Percentiles rank a stretch among this genome's conserved stretches.
Conservation (phyloP, 495 filamentous ascomycete genomes). For the Chaetomium cochliodes region DNA sequence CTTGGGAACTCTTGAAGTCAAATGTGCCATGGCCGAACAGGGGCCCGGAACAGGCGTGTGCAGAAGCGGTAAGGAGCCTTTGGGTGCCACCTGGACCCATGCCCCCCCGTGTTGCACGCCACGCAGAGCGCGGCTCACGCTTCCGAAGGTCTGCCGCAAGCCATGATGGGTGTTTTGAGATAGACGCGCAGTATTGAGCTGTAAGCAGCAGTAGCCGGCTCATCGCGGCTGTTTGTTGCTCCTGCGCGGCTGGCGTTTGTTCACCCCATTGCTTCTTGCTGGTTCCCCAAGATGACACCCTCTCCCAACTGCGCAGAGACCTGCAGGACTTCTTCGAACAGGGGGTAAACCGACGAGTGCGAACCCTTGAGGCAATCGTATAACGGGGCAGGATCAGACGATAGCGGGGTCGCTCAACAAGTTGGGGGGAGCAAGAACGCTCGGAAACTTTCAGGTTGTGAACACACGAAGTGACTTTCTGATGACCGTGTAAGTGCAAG, state of each 20-base stretch:
- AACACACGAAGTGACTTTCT: background rate
- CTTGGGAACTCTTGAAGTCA: conserved; percentile 18
- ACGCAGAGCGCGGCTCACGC: conserved; percentile 17
- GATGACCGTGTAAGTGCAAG: background rate
- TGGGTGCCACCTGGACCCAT: background rate
- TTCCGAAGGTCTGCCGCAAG: conserved; percentile 11
- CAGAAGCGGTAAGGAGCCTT: conserved; percentile 21
- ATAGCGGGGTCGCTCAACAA: conserved; percentile 4
- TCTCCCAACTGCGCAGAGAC: background rate
- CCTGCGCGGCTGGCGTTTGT: conserved; percentile 25
- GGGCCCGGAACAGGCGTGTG: conserved; percentile 10
- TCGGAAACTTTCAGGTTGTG: background rate
- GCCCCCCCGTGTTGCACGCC: conserved; percentile 8
- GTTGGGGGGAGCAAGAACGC: conserved; percentile 1
- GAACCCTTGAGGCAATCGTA: background rate
- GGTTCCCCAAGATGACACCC: background rate
- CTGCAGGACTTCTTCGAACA: conserved; percentile 6
- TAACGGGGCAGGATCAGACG: conserved; percentile 26
- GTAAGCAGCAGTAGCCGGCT: background rate
- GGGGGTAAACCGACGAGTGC: background rate
- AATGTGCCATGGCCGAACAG: conserved; percentile 28
- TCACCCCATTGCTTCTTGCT: conserved; percentile 3
- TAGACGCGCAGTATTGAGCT: conserved; percentile 10
- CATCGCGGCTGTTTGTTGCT: conserved; percentile 15
- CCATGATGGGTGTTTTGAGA: background rate